A percentile compares a stretch with the other conserved stretches of the same genome.
These are phyloP conservation scores for Acanthamoeba triangularis DNA, from an alignment of 208 protist genomes.

Conservation along the genomic window DNA sequence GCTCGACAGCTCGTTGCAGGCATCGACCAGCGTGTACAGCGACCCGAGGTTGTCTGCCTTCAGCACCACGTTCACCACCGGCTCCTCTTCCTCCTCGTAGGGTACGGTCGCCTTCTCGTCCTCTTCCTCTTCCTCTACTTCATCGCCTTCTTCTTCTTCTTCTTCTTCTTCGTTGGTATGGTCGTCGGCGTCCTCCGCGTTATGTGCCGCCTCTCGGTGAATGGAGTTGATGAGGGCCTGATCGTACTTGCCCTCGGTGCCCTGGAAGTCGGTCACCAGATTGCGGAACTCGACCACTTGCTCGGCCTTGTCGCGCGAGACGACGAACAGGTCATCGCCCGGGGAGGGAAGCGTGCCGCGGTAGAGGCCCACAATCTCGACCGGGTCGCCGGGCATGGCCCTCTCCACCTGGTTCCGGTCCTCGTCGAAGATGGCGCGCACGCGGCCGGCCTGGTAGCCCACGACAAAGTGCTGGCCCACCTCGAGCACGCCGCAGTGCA, in stretches of 20 bases:
- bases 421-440: slow-evolving; percentile 61
- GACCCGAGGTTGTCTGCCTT: slow-evolving; percentile 77
- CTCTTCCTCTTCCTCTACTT: background rate
- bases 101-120: background rate
- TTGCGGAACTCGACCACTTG: slow-evolving; percentile 73
- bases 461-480: slow-evolving; percentile 71
- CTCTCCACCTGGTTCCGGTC: slow-evolving; percentile 24
- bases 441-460: slow-evolving; percentile 63
- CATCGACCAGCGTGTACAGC: slow-evolving; percentile 71
- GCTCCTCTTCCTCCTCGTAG: slow-evolving; percentile 16
- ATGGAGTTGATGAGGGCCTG: slow-evolving; percentile 70
- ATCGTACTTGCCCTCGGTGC: slow-evolving; percentile 75
- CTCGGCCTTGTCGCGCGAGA: slow-evolving; percentile 52
- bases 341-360: slow-evolving; percentile 31
- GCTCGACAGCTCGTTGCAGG: slow-evolving; percentile 61
- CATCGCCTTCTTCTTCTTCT: background rate
- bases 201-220: background rate
- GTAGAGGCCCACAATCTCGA: slow-evolving; percentile 65
- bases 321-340: slow-evolving; percentile 76
- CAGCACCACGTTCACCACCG: slow-evolving; percentile 58
- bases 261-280: slow-evolving; percentile 59
- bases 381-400: slow-evolving; percentile 65
- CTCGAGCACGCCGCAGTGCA: slow-evolving; percentile 70
- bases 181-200: background rate
- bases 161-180: background rate